A percentile compares a stretch with the other conserved stretches of the same genome.
Conservation (phyloP, 345 rosid genomes). For the Citrus sinensis region DNA sequence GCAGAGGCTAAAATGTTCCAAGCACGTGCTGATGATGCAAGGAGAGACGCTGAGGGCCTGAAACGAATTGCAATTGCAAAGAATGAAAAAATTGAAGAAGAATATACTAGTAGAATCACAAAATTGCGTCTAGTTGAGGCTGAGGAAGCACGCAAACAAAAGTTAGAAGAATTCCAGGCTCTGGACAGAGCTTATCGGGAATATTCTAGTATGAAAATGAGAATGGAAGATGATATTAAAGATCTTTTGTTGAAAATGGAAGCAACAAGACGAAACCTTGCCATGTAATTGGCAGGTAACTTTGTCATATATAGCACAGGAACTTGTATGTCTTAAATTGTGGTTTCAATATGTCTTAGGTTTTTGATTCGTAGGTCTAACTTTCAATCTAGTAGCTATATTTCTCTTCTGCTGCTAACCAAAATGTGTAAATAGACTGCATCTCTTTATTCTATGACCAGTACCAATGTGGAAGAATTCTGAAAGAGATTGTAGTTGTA, state of each 20-base stretch:
- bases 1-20: conserved; percentile 95
- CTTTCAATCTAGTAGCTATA: neutral
- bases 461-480: neutral
- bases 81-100: conserved; percentile 77
- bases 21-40: conserved; percentile 82
- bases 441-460: neutral
- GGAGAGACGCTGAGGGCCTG: conserved; percentile 85
- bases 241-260: conserved; percentile 83
- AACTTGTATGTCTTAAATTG: conserved; percentile 4
- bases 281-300: conserved; percentile 38
- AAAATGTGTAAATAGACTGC: no score
- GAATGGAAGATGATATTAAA: conserved; percentile 92
- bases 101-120: conserved; percentile 48
- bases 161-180: conserved; percentile 64
- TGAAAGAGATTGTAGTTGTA: neutral
- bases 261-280: conserved; percentile 62
- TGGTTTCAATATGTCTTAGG: conserved; percentile 11
- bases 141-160: conserved; percentile 62
- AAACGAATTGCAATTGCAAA: conserved; percentile 71
- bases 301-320: neutral
- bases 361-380: conserved; percentile 17
- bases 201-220: conserved; percentile 69
- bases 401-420: neutral
- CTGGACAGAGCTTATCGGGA: conserved; percentile 77
- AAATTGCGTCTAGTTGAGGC: conserved; percentile 62